These are phyloP conservation scores for Cinnamomum chago DNA, from an alignment of 164 flowering plant species.

Conservation along the genomic window DNA sequence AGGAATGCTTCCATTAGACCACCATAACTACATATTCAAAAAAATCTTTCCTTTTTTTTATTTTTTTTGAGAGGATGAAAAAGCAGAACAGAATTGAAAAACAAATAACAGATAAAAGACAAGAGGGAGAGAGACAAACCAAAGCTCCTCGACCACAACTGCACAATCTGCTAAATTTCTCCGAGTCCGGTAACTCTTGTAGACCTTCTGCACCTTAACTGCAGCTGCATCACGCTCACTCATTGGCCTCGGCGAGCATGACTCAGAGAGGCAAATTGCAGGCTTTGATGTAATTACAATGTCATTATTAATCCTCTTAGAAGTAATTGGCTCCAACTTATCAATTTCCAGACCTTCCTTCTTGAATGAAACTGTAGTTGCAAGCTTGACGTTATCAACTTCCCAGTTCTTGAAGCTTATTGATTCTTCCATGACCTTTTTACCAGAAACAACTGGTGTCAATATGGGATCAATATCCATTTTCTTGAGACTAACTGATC, in stretches of 20 bases:
- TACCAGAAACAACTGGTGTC: conserved; percentile 15
- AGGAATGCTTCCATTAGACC: not conserved
- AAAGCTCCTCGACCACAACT: conserved; percentile 65
- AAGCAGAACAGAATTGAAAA: not conserved
- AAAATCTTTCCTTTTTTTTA: too few species aligned
- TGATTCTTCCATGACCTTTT: conserved; percentile 22
- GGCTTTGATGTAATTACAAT: conserved; percentile 2
- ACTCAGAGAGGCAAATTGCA: conserved; percentile 8
- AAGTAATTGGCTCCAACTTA: conserved; percentile 1
- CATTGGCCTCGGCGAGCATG: conserved; percentile 29
- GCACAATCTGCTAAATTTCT: conserved; percentile 78
- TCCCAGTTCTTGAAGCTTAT: conserved; percentile 39
- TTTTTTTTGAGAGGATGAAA: not conserved
- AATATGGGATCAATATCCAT: conserved; percentile 18
- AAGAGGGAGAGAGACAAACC: conserved; percentile 31
- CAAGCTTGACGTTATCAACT: conserved; percentile 15
- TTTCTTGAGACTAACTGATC: conserved; percentile 36
- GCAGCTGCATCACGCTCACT: conserved; percentile 63
- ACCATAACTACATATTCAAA: conserved; percentile 1
- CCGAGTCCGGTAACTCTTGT: conserved; percentile 69
- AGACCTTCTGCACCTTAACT: conserved; percentile 58
- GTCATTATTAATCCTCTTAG: conserved; percentile 6
- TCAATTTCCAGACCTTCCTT: conserved; percentile 7
- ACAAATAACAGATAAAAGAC: not conserved
- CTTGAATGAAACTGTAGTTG: conserved; percentile 27